phyloP scores from a whole-genome alignment of 106 monocot genomes.

The Amphibolis antarctica region DNA sequence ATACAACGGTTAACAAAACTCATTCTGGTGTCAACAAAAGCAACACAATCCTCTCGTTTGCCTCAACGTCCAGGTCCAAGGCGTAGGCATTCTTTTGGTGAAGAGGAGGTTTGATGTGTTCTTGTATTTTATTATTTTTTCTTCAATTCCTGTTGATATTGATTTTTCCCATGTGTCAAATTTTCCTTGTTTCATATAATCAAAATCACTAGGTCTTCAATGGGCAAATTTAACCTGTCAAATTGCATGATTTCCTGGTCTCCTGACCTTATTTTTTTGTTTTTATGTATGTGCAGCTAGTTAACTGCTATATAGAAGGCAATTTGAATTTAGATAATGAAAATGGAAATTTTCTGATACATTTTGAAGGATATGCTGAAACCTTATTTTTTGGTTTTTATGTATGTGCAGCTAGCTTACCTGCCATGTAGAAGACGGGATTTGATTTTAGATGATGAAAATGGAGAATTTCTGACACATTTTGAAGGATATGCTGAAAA shows the following conservation, averaged over 20 bases:
- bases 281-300: slow-evolving; percentile 45
- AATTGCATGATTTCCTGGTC: too few species aligned
- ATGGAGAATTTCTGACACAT: slow-evolving; percentile 32
- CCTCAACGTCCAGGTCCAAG: slow-evolving; percentile 61
- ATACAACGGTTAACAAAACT: slow-evolving; percentile 87
- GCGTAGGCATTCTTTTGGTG: slow-evolving; percentile 90
- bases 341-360: slow-evolving; percentile 33
- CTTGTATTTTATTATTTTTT: not conserved
- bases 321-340: slow-evolving; percentile 72
- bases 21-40: slow-evolving; percentile 86
- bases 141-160: not conserved
- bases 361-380: slow-evolving; percentile 32
- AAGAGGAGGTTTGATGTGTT: slow-evolving; percentile 65
- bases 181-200: not conserved
- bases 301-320: slow-evolving; percentile 83
- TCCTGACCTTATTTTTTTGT: too few species aligned
- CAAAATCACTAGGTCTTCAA: not conserved
- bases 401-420: slow-evolving; percentile 73
- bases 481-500: slow-evolving; percentile 49
- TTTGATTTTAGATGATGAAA: slow-evolving; percentile 66
- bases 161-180: not conserved
- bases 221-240: too few species aligned
- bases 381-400: not conserved
- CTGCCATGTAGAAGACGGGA: slow-evolving; percentile 85
- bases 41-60: slow-evolving; percentile 57